Base-by-base conservation (phyloP, 2,329 filamentous ascomycete species). In the Talaromyces sp. region DNA sequence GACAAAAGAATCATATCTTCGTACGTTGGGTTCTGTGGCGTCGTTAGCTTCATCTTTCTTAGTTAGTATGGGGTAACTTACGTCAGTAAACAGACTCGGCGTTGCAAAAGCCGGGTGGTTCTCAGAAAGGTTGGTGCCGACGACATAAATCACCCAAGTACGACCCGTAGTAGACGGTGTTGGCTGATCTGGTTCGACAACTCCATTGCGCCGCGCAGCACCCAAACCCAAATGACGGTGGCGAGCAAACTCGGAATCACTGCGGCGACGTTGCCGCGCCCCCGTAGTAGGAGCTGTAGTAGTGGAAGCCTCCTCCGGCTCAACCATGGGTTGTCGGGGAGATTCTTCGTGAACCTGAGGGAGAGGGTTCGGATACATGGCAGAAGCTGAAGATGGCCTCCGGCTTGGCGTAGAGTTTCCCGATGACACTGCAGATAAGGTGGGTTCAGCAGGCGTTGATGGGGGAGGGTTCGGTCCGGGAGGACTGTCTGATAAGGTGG, bases 131-230 rank as follows among this genome's bases (percentile, higher is more conserved):
- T 87, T 88, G 49, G 87, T 87, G 52, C 87, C 87, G 57, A 90
- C 82, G 9, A 90, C 86, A 69, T 90, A 90, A 58, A 90, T 89
- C 67, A 90, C 82, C 87, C 87, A 90, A 72, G 86, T 89, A 65
- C 87, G 78, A 59, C 84, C 85, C 59, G 79, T 80, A 22, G 17
- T 52, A 61, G 78, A 75, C 49, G 76, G 74, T 10, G 75, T 70
- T 59, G 77, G 71, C 53, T 80, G 78, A 61, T 85, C 81, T 25
- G 85, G 84, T 63, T 85, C 83, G 63, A 88, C 86, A 19, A 88
- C 83, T 22, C 86, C 86, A 69, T 88, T 87, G 51, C 86, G 80
- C 36, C 86, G 79, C 11, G 85, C 81, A 27, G 85, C 82, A 55
- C 85, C 86, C 33, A 85, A 84, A 4, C 86, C 85, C 62, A 87